These are phyloP conservation scores for Oxytropis ochrocephala DNA, from an alignment of 306 rosid species.

Conservation along the genomic window DNA sequence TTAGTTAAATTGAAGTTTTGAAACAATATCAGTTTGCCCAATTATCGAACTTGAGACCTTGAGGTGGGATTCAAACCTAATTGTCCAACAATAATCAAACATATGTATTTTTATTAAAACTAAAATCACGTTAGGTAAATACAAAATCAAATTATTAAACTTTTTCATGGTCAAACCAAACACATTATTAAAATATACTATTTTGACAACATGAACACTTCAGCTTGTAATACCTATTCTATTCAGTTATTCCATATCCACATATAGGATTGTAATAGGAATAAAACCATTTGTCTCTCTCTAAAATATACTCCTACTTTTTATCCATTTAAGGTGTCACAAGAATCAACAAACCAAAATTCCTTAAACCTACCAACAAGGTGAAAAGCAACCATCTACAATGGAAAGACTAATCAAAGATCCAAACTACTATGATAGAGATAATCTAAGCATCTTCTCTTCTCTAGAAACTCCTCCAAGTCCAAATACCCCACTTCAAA, in stretches of 20 bases:
- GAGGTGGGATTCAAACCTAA: too few relatives aligned
- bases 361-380: slow-evolving; percentile 14
- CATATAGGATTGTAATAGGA: slow-evolving; percentile 30
- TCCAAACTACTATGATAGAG: background rate
- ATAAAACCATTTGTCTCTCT: slow-evolving; percentile 26
- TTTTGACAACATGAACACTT: slow-evolving; percentile 3
- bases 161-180: too few relatives aligned
- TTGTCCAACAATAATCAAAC: too few relatives aligned
- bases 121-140: too few relatives aligned
- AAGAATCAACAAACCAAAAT: slow-evolving; percentile 17
- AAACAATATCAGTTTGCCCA: too few relatives aligned
- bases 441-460: slow-evolving; percentile 6
- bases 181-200: background rate
- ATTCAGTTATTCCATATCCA: slow-evolving; percentile 21
- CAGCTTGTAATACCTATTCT: slow-evolving; percentile 1
- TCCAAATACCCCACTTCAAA: slow-evolving; percentile 52
- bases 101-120: too few relatives aligned
- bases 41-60: too few relatives aligned
- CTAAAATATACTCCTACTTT: background rate
- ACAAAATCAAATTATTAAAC: too few relatives aligned
- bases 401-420: slow-evolving; percentile 42
- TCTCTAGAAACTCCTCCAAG: slow-evolving; percentile 35
- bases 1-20: too few relatives aligned
- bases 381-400: slow-evolving; percentile 12
- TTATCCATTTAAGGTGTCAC: slow-evolving; percentile 23